Percentiles rank a stretch among this genome's conserved stretches.
Conservation (phyloP, 192 early-diverging fungal species). For the Podila minutissima region DNA sequence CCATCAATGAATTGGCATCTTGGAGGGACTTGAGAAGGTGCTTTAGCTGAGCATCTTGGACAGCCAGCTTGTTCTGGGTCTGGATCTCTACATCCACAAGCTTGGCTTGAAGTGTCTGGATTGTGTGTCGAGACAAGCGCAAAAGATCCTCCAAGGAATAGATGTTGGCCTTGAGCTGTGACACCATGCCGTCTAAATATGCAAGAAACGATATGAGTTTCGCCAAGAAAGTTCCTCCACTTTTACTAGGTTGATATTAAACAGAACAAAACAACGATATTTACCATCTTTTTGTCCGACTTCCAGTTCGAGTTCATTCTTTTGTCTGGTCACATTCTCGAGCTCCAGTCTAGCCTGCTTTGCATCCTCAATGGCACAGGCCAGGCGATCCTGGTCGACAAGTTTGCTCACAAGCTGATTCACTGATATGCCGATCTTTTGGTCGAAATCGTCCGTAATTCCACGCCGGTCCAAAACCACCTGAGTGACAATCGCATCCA, state of each 20-base stretch:
- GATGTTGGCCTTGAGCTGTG: conserved; percentile 75
- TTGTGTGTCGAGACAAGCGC: conserved; percentile 82
- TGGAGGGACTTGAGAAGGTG: conserved; percentile 68
- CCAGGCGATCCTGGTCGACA: conserved; percentile 80
- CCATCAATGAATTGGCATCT: conserved; percentile 64
- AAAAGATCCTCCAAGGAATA: conserved; percentile 74
- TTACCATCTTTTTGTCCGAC: conserved; percentile 73
- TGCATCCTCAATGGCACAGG: conserved; percentile 71
- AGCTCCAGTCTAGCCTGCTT: conserved; percentile 70
- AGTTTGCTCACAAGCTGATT: conserved; percentile 76
- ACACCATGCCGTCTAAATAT: conserved; percentile 61
- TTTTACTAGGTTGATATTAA: background rate
- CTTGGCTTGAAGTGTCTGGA: conserved; percentile 76
- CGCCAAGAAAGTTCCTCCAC: too few relatives aligned
- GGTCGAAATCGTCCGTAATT: conserved; percentile 64
- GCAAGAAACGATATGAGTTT: too few relatives aligned
- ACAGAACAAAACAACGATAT: background rate
- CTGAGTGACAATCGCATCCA: conserved; percentile 80
- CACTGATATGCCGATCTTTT: conserved; percentile 73
- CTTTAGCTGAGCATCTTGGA: conserved; percentile 75
- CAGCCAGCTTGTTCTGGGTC: conserved; percentile 73
- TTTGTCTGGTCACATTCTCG: conserved; percentile 72
- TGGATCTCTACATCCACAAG: conserved; percentile 73
- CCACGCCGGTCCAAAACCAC: conserved; percentile 80
- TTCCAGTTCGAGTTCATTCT: conserved; percentile 79